A percentile compares a stretch with the other conserved stretches of the same genome.
Conservation (phyloP, 441 rosid genomes). For the Pelargonium exstipulatum region DNA sequence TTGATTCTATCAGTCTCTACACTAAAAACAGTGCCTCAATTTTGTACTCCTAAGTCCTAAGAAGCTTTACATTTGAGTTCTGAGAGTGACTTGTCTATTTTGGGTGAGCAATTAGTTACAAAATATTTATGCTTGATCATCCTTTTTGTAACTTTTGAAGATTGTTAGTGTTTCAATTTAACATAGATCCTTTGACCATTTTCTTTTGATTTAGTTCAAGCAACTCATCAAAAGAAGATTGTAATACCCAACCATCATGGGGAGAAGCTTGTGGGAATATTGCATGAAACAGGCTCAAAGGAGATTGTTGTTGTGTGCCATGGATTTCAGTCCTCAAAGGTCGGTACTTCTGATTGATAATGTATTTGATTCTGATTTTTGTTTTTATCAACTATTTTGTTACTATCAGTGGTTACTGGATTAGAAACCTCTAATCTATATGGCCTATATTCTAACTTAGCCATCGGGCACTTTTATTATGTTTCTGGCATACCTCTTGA, state of each 20-base stretch:
- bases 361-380: not conserved
- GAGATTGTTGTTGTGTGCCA: constrained; percentile 77
- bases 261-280: constrained; percentile 69
- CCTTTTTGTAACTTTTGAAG: not conserved
- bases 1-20: too few species aligned
- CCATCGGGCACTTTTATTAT: not conserved
- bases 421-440: too few species aligned
- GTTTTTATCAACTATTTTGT: not conserved
- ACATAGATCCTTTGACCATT: not conserved
- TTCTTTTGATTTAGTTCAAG: constrained; percentile 16
- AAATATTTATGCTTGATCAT: too few species aligned
- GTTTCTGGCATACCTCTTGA: not conserved
- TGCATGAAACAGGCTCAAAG: constrained; percentile 66
- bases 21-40: too few species aligned
- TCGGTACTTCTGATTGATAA: constrained; percentile 12
- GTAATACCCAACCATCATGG: constrained; percentile 51
- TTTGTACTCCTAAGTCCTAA: too few species aligned
- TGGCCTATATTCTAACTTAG: too few species aligned
- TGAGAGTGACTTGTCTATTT: too few species aligned
- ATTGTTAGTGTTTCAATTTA: not conserved
- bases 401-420: too few species aligned
- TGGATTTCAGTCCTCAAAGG: constrained; percentile 80
- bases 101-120: too few species aligned
- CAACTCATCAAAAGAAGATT: constrained; percentile 31
- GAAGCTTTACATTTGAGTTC: too few species aligned